Percentiles rank a stretch among this genome's conserved stretches.
phyloP scores from a whole-genome alignment of 1,284 basidiomycete species.

The Pseudozyma tsukubaensis region DNA sequence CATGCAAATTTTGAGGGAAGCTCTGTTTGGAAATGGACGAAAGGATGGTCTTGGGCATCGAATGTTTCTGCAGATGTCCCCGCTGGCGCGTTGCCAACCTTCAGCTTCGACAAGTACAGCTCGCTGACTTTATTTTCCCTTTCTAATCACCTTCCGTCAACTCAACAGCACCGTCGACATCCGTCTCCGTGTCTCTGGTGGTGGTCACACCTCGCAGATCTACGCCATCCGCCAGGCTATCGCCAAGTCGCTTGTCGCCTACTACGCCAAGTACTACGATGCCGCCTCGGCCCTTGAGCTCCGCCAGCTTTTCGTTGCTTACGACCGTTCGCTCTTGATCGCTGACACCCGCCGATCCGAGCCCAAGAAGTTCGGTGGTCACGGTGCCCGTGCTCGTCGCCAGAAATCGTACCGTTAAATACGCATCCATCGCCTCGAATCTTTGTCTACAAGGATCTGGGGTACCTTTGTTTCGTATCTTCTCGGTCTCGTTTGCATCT shows the following conservation, averaged over 20 bases:
- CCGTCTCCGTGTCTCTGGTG: constrained; percentile 97
- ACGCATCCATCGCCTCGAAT: constrained; percentile 4
- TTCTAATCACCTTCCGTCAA: background rate
- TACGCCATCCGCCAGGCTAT: constrained; percentile 99
- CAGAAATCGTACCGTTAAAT: constrained; percentile 65
- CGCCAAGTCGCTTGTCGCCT: constrained; percentile 95
- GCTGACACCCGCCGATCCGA: constrained; percentile 98
- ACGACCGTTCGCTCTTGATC: constrained; percentile 85
- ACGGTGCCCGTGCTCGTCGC: constrained; percentile 68
- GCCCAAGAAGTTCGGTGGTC: constrained; percentile 84
- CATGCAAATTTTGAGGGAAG: too few relatives aligned
- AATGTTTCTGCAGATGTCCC: background rate
- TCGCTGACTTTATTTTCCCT: constrained; percentile 5
- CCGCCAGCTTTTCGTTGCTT: constrained; percentile 65
- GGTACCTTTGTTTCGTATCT: constrained; percentile 20
- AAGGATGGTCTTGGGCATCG: too few relatives aligned
- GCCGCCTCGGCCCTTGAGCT: constrained; percentile 82
- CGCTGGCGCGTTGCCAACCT: background rate
- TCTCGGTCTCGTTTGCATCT: constrained; percentile 31
- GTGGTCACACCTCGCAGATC: constrained; percentile 98
- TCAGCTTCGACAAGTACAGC: background rate
- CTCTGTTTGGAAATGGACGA: too few relatives aligned
- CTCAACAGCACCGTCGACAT: constrained; percentile 78
- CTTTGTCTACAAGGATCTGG: background rate
- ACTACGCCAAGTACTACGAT: constrained; percentile 98